Base-by-base conservation (phyloP, 2,329 filamentous ascomycete species). In the Scorias spongiosa region DNA sequence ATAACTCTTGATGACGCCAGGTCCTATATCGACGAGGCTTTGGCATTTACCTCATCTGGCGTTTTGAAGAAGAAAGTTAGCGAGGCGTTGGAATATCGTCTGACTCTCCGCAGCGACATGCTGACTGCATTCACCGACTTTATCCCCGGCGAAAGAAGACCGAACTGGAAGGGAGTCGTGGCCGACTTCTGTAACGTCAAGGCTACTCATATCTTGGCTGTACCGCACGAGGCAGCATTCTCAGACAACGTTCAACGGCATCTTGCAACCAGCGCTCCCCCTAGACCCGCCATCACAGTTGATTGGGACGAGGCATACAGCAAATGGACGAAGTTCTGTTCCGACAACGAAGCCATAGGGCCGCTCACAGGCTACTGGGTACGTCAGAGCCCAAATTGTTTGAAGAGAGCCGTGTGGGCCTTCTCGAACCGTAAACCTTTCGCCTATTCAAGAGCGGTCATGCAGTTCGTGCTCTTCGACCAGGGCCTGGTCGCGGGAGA, bases 221-320 rank as follows among this genome's bases (percentile, higher is more conserved):
- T 71, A 42, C 62, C 75, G 0, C 77, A 93, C 0, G 73, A 79
- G 0, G 78, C 80, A n/a, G 78, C 88, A 0, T 96, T 95, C 60
- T 95, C 86, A 54, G 76, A 78, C 18, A 93, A 94, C 58, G 73
- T 96, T 32, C 91, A 98, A 58, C 76, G 88, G n/a, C 82, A 82
- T 49, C 70, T 98, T 29, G 88, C 91, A 1, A 95, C 87, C 52
- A 95, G 87, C 0, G 88, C 95, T 54, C 91, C 91, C 3, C 91
- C 91, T 7, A 76, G 89, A 8, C 88, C 89, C 0, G 89, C 95
- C 53, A 84, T 95, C 10, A 73, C 85, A 43, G 68, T 88, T 2
- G 76, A 74, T 20, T 81, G 84, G 52, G 74, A 80, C 11, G 79
- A 85, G 54, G 83, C 87, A 0, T 74, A 81, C 49, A 65, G 65